Evolutionary conservation across 768 basidiomycete species (phyloP), one percentile per base, ranked within the genome.

Genomic region (Naganishia randhawae): DNA sequence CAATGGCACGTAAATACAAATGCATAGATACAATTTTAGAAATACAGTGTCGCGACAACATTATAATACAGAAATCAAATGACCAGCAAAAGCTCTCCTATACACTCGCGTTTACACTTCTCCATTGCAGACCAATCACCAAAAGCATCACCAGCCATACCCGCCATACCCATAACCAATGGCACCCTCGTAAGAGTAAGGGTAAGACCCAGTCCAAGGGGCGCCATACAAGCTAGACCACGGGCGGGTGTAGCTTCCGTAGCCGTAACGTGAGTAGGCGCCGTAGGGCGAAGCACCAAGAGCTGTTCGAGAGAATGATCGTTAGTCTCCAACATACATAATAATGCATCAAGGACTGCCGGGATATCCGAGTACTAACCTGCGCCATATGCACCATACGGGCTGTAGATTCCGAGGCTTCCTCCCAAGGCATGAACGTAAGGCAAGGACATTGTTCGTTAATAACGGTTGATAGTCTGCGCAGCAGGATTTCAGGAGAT

Each of bases 261-360:
- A 61, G 14, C 57, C 29, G 37, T 61, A 61, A 11, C 57, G 35
- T 13, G 57, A 61, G 25, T 39, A 61, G 57, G 57, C 22, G 39
- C 57, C 29, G 39, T 61, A 61, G 0, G 55, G 35, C 13, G 27
- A 35, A 41, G 22, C 41, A 13, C 37, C 37, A 22, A 41, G 45
- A 14, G 8, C 37, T 39, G 37, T 39, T 8, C 8, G 37, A 7
- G 37, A n/a, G n/a, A n/a, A n/a, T n/a, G n/a, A n/a, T n/a, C n/a
- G n/a, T n/a, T n/a, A n/a, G n/a, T n/a, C n/a, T n/a, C n/a, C n/a
- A n/a, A n/a, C n/a, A n/a, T n/a, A n/a, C n/a, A n/a, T n/a, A n/a
- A n/a, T n/a, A 50, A 9, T 14, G 50, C 50, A 8, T 50, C 50
- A 22, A 10, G 7, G 25, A 50, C 50, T 7, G 10, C 25, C 25